These are phyloP conservation scores for Aspergillus tanneri DNA, from an alignment of 2,329 filamentous ascomycete genomes.

Conservation along the genomic window DNA sequence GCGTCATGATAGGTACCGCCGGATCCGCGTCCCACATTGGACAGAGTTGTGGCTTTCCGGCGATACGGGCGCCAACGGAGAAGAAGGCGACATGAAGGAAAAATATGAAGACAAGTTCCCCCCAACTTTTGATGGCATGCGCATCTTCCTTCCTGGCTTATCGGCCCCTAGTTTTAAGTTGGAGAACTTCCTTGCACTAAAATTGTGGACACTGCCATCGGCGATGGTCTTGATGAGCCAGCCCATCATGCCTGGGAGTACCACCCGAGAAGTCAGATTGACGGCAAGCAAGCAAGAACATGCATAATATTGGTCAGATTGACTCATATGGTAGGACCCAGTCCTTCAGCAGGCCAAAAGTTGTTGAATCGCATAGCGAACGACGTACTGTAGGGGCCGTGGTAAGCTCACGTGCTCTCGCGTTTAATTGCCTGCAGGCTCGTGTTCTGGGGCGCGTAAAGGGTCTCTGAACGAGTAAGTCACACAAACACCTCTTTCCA, in stretches of 20 bases:
- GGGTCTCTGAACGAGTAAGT: background rate
- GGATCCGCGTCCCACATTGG: constrained; percentile 32
- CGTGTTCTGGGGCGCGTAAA: constrained; percentile 24
- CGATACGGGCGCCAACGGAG: constrained; percentile 25
- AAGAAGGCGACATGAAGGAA: constrained; percentile 10
- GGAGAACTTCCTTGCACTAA: too few species aligned
- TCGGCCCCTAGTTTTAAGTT: too few species aligned
- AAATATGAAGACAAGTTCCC: too few species aligned
- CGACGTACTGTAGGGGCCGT: constrained; percentile 2
- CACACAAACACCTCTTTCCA: background rate
- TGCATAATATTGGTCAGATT: background rate
- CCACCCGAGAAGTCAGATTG: too few species aligned
- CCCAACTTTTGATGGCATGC: too few species aligned
- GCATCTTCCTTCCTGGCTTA: too few species aligned
- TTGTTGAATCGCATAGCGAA: constrained; percentile 6
- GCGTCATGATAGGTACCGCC: constrained; percentile 35
- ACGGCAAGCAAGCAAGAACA: too few species aligned
- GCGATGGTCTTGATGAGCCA: too few species aligned
- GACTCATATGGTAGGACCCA: too few species aligned
- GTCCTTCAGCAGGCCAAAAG: constrained; percentile 1
- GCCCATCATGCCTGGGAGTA: too few species aligned
- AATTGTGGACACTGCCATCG: too few species aligned
- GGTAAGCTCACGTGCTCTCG: constrained; percentile 34
- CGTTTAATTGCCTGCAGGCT: constrained; percentile 22
- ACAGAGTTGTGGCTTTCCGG: constrained; percentile 26